phyloP scores from a whole-genome alignment of 2,329 filamentous ascomycete species.

The Fusarium marasasianum region DNA sequence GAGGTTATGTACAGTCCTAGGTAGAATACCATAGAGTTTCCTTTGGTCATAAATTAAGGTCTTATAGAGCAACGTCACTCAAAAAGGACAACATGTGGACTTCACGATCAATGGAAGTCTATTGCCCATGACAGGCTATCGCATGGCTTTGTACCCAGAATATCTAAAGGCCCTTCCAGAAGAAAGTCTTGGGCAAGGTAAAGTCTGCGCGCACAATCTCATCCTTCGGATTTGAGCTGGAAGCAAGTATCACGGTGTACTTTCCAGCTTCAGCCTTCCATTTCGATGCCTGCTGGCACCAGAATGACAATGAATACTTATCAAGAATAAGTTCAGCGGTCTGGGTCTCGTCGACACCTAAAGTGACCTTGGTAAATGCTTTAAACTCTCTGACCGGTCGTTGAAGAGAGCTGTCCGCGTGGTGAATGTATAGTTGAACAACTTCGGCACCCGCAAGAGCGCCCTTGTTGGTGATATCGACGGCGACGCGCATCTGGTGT shows the following conservation, averaged over 20 bases:
- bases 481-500: constrained; percentile 18
- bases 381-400: constrained; percentile 26
- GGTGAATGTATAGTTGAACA: constrained; percentile 31
- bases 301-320: constrained; percentile 33
- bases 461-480: constrained; percentile 24
- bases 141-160: background rate
- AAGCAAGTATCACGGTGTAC: constrained; percentile 29
- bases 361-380: constrained; percentile 10
- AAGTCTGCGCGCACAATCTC: constrained; percentile 20
- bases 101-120: background rate
- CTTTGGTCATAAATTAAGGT: background rate
- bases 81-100: fast-evolving
- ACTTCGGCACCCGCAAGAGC: constrained; percentile 18
- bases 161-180: constrained; percentile 21
- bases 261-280: constrained; percentile 35
- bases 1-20: constrained; percentile 26
- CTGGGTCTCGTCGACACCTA: background rate
- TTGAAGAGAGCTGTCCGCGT: constrained; percentile 17
- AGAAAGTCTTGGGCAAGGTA: constrained; percentile 2
- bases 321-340: constrained; percentile 6
- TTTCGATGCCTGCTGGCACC: constrained; percentile 23
- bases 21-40: background rate
- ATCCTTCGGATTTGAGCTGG: constrained; percentile 29
- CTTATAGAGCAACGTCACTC: background rate
- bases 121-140: background rate